These are phyloP conservation scores for Boletus smithii DNA, from an alignment of 1,284 basidiomycete species.

Conservation along the genomic window DNA sequence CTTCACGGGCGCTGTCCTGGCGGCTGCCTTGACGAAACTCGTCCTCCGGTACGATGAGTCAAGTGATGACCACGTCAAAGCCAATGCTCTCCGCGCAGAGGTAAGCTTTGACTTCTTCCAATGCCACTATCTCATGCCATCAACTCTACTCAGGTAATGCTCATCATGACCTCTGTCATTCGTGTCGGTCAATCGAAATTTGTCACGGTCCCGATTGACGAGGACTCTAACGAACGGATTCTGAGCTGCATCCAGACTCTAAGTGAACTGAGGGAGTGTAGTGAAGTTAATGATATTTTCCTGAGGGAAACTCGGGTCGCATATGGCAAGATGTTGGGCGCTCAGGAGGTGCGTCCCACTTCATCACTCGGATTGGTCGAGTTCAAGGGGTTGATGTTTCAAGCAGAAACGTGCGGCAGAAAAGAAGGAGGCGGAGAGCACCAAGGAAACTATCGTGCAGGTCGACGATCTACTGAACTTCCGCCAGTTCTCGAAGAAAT, in stretches of 20 bases:
- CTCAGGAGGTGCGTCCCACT: conserved; percentile 70
- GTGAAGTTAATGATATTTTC: conserved; percentile 81
- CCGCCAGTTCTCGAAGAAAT: conserved; percentile 93
- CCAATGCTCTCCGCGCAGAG: conserved; percentile 85
- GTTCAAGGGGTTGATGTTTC: neutral
- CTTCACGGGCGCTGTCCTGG: conserved; percentile 91
- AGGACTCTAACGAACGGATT: conserved; percentile 96
- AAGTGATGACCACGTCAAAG: conserved; percentile 52
- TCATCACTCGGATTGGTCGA: neutral
- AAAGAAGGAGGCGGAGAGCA: conserved; percentile 80
- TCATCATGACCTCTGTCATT: conserved; percentile 97
- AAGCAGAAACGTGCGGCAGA: conserved; percentile 76
- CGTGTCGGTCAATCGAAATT: conserved; percentile 98
- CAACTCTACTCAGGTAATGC: conserved; percentile 66
- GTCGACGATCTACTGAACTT: conserved; percentile 92
- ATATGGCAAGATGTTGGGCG: conserved; percentile 90
- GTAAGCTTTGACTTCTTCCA: conserved; percentile 35
- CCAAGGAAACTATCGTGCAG: conserved; percentile 76
- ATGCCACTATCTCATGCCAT: neutral
- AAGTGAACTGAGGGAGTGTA: conserved; percentile 66
- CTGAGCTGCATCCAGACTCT: conserved; percentile 96
- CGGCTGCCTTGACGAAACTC: conserved; percentile 89
- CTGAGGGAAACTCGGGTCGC: conserved; percentile 90
- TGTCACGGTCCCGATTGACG: conserved; percentile 90
- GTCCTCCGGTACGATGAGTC: conserved; percentile 78